Percentiles rank a stretch among this genome's conserved stretches.
These are phyloP conservation scores for Tetrahymena borealis DNA, from an alignment of 73 alveolate species.

Conservation along the genomic window DNA sequence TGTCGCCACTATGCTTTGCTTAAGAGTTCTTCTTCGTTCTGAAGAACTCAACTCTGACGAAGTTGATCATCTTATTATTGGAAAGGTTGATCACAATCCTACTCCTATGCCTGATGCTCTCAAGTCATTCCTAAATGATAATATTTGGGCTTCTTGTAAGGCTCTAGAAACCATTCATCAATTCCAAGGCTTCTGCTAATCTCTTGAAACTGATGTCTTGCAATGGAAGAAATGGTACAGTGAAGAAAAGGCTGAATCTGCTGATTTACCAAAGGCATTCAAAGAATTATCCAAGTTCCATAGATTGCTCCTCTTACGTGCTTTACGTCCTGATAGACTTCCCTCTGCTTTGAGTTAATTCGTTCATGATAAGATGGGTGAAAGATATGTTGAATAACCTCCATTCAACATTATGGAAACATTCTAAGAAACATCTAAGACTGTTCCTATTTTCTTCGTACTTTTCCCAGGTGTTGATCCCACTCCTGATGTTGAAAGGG, in stretches of 20 bases:
- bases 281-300: slow-evolving; percentile 88
- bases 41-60: slow-evolving; percentile 80
- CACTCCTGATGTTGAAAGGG: slow-evolving; percentile 97
- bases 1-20: slow-evolving; percentile 97
- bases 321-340: slow-evolving; percentile 99
- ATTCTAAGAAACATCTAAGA: slow-evolving; percentile 84
- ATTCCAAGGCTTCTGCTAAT: slow-evolving; percentile 53
- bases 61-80: slow-evolving; percentile 63
- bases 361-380: slow-evolving; percentile 88
- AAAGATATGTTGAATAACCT: slow-evolving; percentile 87
- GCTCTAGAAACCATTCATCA: slow-evolving; percentile 62
- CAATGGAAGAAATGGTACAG: slow-evolving; percentile 99
- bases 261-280: slow-evolving; percentile 97
- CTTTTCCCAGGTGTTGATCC: slow-evolving; percentile 99
- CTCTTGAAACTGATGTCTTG: slow-evolving; percentile 89
- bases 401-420: slow-evolving; percentile 95
- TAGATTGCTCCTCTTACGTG: slow-evolving; percentile 92
- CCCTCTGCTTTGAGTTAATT: slow-evolving; percentile 93
- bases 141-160: slow-evolving; percentile 71
- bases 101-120: slow-evolving; percentile 70
- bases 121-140: slow-evolving; percentile 69
- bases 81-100: slow-evolving; percentile 63
- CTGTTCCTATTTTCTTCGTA: slow-evolving; percentile 97
- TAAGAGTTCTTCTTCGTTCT: slow-evolving; percentile 84
- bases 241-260: slow-evolving; percentile 99